Base-by-base conservation (phyloP, 495 filamentous ascomycete genomes). In the Penicillium salamii region DNA sequence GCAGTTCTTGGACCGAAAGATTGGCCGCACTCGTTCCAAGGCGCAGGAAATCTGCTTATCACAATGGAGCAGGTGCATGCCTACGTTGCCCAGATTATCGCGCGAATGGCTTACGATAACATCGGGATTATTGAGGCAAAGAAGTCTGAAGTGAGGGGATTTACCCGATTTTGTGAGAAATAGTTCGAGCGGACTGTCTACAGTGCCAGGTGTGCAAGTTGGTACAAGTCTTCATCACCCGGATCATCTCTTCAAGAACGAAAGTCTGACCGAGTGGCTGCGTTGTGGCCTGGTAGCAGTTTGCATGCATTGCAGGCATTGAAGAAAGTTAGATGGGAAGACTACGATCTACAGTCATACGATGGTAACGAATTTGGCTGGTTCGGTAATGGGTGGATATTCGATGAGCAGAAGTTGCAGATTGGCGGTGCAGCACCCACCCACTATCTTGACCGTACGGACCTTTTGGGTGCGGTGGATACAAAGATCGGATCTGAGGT, bases 151-250 rank as follows among this genome's bases (percentile, higher is more conserved):
- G 68, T 78, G 6, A 50, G 59, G 13, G 67, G 66, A 13, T 79
- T 82, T 46, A 72, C 70, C 12, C 52, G 43, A 14, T 68, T 76
- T 44, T 74, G 72, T 40, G 68, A 78, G 42, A 56, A 67, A 15
- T 79, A 76, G 48, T 75, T 79, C 52, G 51, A 65, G 18, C 61
- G 61, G 15, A 78, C 72, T 1, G 72, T 78, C 1, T 82, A 73
- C 59, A 54, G 63, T 3, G 54, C 65, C 26, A 58, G 70, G 13
- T 82, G 79, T 47, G 67, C 70, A 8, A 77, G 72, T n/a, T 80
- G 77, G 77, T 80, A 82, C 55, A 81, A 78, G 53, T 34, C 31
- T 14, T 34, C 31, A 11, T 11, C 31, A 34, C 31, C 31, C 3
- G 31, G 31, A 14, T 34, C 31, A 34, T 34, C 31, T 14, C 31